Percentiles rank a stretch among this genome's conserved stretches.
Conservation (phyloP, 1,284 basidiomycete genomes). For the Moesziomyces globuligerus region DNA sequence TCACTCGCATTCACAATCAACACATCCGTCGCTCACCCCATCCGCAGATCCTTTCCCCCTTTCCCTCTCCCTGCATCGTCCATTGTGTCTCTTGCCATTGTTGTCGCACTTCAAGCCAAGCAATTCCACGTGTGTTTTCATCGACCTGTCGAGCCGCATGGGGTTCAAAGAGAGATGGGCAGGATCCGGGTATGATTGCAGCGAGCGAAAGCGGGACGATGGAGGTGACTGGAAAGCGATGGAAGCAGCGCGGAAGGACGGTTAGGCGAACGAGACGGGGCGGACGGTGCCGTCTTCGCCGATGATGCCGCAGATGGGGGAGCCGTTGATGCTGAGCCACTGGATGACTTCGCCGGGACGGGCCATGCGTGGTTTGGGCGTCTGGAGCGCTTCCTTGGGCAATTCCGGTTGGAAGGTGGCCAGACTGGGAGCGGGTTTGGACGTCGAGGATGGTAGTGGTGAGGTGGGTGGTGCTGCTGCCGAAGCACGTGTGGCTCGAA, state of each 20-base stretch:
- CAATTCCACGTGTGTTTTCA: no score
- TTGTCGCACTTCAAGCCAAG: no score
- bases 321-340: constrained; percentile 50
- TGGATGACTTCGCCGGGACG: constrained; percentile 48
- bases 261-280: constrained; percentile 28
- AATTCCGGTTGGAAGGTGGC: constrained; percentile 37
- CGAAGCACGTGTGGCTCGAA: constrained; percentile 2
- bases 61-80: no score
- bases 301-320: constrained; percentile 54
- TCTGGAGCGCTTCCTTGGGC: constrained; percentile 25
- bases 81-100: no score
- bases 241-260: no score
- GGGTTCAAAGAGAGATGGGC: no score
- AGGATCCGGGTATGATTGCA: constrained; percentile 29
- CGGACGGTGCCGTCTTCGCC: constrained; percentile 41
- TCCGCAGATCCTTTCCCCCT: no score
- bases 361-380: constrained; percentile 41
- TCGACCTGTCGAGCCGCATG: no score
- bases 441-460: constrained; percentile 9
- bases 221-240: neutral
- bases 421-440: constrained; percentile 31
- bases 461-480: constrained; percentile 3
- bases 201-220: neutral
- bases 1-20: neutral
- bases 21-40: no score